Conservation (phyloP, 2,329 filamentous ascomycete species). For the Mollisiaceae sp. region DNA sequence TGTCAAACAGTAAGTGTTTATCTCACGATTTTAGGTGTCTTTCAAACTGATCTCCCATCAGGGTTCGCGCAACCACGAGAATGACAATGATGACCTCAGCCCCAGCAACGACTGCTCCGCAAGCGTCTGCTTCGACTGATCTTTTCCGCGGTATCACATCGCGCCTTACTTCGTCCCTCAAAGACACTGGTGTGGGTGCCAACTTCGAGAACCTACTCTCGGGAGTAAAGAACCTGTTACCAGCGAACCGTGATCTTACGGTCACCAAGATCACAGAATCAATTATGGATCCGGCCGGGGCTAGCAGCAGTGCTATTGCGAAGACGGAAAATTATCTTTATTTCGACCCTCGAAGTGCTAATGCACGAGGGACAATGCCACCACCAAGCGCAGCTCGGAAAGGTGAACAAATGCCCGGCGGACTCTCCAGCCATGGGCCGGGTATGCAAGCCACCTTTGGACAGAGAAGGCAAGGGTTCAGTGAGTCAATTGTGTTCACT, state of each 20-base stretch:
- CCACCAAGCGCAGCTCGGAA: slow-evolving; percentile 68
- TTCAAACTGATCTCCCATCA: slow-evolving; percentile 41
- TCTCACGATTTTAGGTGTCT: background rate
- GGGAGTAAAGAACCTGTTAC: slow-evolving; percentile 98
- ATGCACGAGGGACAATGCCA: slow-evolving; percentile 90
- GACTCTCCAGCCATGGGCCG: slow-evolving; percentile 52
- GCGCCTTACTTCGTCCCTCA: slow-evolving; percentile 90
- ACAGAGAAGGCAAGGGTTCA: slow-evolving; percentile 86
- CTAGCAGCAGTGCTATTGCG: slow-evolving; percentile 88
- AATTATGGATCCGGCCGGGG: slow-evolving; percentile 93
- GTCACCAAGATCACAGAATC: slow-evolving; percentile 98
- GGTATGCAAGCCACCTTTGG: slow-evolving; percentile 87
- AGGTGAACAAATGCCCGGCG: slow-evolving; percentile 49
- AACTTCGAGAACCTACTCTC: slow-evolving; percentile 96
- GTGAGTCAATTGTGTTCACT: slow-evolving; percentile 90
- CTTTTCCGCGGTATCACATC: slow-evolving; percentile 92
- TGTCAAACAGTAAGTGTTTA: slow-evolving; percentile 72
- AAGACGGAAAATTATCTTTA: slow-evolving; percentile 98
- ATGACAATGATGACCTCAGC: slow-evolving; percentile 98
- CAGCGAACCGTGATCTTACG: slow-evolving; percentile 91
- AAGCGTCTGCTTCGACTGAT: slow-evolving; percentile 67
- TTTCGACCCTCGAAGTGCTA: slow-evolving; percentile 93
- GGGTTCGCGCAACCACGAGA: slow-evolving; percentile 90
- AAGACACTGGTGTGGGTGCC: slow-evolving; percentile 81
- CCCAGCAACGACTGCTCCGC: slow-evolving; percentile 63